Percentiles rank a stretch among this genome's conserved stretches.
These are phyloP conservation scores for Penicillium palitans DNA, from an alignment of 2,329 filamentous ascomycete species.

Conservation along the genomic window DNA sequence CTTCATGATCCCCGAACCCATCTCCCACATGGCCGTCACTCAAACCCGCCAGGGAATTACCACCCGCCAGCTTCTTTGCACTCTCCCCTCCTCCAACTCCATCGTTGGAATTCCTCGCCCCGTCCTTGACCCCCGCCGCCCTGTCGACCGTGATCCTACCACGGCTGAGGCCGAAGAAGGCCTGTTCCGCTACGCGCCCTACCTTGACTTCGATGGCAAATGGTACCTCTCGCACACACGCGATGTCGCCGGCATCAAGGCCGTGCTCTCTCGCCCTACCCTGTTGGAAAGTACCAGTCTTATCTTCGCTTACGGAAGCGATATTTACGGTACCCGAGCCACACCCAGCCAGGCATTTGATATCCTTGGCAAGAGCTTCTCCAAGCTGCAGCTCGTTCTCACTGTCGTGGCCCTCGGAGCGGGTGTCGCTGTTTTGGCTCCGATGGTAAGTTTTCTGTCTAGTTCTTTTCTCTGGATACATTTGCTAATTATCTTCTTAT, in stretches of 20 bases:
- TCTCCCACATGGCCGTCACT: conserved; percentile 77
- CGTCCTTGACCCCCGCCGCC: conserved; percentile 80
- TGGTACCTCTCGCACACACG: conserved; percentile 78
- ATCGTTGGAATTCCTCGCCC: conserved; percentile 77
- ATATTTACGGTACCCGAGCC: conserved; percentile 83
- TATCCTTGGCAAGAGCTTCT: conserved; percentile 88
- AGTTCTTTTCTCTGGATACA: background rate
- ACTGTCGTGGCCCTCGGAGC: conserved; percentile 79
- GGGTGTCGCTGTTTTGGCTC: conserved; percentile 75
- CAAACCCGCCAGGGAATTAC: conserved; percentile 92
- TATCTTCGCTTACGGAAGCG: conserved; percentile 79
- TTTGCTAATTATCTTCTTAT: conserved; percentile 10
- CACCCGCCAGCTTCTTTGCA: conserved; percentile 76
- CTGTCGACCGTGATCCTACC: conserved; percentile 79
- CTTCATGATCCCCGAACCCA: conserved; percentile 76
- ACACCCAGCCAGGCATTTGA: conserved; percentile 91
- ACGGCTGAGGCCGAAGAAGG: conserved; percentile 80
- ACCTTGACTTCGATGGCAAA: conserved; percentile 80
- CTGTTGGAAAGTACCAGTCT: conserved; percentile 89
- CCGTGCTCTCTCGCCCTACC: conserved; percentile 73
- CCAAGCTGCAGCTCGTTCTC: conserved; percentile 78
- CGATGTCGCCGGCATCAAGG: conserved; percentile 72
- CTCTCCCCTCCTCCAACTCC: conserved; percentile 69
- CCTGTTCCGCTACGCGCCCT: conserved; percentile 71
- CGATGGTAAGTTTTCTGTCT: conserved; percentile 66